Percentiles rank a stretch among this genome's conserved stretches.
Evolutionary conservation across 257 asterid species (phyloP).

Genomic region (Scutellaria galericulata): DNA sequence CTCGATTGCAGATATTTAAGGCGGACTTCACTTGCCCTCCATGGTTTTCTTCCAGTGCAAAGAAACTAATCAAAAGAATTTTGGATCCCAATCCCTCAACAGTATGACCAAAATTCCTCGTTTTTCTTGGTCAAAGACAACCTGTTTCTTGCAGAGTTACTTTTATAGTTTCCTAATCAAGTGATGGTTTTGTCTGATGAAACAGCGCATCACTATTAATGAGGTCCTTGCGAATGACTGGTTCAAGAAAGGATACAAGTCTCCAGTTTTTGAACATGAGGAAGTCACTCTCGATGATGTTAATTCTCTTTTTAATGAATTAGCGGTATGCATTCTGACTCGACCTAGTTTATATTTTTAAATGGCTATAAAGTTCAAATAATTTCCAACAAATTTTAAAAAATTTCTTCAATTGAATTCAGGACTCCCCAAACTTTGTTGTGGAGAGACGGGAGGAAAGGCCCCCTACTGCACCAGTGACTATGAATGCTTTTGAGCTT

Average conservation of each 20-base stretch:
- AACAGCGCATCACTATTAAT: conserved; percentile 80
- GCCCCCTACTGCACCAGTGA: conserved; percentile 60
- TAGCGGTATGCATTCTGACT: conserved; percentile 49
- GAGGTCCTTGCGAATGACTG: conserved; percentile 88
- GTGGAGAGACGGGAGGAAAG: conserved; percentile 84
- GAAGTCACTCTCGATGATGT: conserved; percentile 87
- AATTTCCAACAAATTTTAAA: too few relatives aligned
- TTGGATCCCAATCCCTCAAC: conserved; percentile 89
- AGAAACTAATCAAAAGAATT: conserved; percentile 84
- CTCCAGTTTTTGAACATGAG: conserved; percentile 77
- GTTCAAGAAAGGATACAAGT: conserved; percentile 93
- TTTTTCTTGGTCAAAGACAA: not conserved
- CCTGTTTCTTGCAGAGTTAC: not conserved
- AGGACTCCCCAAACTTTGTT: conserved; percentile 79
- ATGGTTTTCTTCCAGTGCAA: conserved; percentile 88
- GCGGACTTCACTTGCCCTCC: conserved; percentile 89
- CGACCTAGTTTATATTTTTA: not conserved
- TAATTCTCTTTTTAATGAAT: conserved; percentile 71
- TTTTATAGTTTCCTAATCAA: not conserved
- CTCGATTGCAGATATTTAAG: conserved; percentile 74
- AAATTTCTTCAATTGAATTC: not conserved
- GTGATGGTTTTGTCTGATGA: conserved; percentile 22
- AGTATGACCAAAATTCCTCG: conserved; percentile 44
- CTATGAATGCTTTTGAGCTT: conserved; percentile 97
- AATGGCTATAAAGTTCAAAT: not conserved